Evolutionary conservation across 495 filamentous ascomycete species (phyloP).

Genomic region (Bryoglossum gracile): DNA sequence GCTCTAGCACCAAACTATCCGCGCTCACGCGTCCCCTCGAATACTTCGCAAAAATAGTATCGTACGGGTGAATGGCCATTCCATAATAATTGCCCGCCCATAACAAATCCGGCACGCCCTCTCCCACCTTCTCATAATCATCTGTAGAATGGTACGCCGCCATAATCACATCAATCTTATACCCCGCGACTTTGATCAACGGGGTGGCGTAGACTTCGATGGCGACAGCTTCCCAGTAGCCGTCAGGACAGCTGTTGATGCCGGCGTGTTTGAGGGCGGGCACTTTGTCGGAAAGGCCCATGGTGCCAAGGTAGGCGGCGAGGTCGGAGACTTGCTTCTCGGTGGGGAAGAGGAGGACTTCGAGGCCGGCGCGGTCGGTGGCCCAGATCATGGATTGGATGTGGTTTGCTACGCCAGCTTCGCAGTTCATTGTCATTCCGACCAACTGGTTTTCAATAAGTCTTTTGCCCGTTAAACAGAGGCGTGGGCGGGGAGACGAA

Average conservation of each 20-base stretch:
- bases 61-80: slow-evolving; percentile 28
- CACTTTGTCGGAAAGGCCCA: background rate
- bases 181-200: slow-evolving; percentile 26
- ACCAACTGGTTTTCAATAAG: too few relatives aligned
- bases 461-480: too few relatives aligned
- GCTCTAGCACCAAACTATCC: slow-evolving; percentile 16
- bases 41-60: slow-evolving; percentile 29
- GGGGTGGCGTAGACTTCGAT: slow-evolving; percentile 25
- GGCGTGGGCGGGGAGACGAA: background rate
- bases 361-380: slow-evolving; percentile 29
- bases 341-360: slow-evolving; percentile 26
- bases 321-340: background rate
- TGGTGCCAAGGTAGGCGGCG: background rate
- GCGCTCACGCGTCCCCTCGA: slow-evolving; percentile 8
- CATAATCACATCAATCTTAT: slow-evolving; percentile 30
- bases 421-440: slow-evolving; percentile 30
- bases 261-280: slow-evolving; percentile 11
- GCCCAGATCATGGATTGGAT: slow-evolving; percentile 33
- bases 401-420: slow-evolving; percentile 24
- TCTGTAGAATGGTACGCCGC: slow-evolving; percentile 18
- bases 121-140: slow-evolving; percentile 2
- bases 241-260: slow-evolving; percentile 20
- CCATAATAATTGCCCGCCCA: slow-evolving; percentile 16
- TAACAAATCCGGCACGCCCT: slow-evolving; percentile 13
- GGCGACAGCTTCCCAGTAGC: slow-evolving; percentile 17